Evolutionary conservation across 192 early-diverging fungal species (phyloP), one percentile per base, ranked within the genome.

Genomic region (Endogone sp.): DNA sequence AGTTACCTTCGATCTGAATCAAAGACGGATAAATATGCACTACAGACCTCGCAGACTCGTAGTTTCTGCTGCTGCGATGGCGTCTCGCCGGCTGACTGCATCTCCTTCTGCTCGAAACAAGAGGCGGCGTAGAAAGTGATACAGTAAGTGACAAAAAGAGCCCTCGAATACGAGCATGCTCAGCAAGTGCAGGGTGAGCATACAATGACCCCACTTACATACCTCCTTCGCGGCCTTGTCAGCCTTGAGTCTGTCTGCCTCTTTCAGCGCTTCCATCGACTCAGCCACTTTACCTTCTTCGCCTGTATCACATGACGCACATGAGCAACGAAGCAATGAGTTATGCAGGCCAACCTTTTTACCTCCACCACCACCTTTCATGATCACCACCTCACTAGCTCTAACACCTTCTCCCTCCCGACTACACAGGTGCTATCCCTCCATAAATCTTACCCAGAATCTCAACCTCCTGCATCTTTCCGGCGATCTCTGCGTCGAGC

Each of bases 11-110:
- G 61, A 72, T 86, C 82, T 29, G 74, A 79, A 56, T 86, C 84
- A 64, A 75, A 82, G 9, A 80, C 74, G 3, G 80, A 83, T 31
- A 86, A 69, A 70, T 78, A 82, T 25, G 84, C 82, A 55, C 78
- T 79, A 68, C 84, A 86, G 4, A 80, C 69, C 28, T 85, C 84
- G 70, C 84, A 86, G 3, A 86, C 84, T 3, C 84, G 82, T 20
- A 86, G 74, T 64, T 82, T 85, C 65, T 81, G 79, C 56, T 85
- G 82, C 64, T 85, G 84, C 25, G 79, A 81, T 31, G 71, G 80
- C 2, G 71, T 63, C 13, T 82, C 82, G n/a, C 54, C 37, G 9
- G 72, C 71, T 21, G 71, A 79, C 69, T 84, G 80, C 6, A 84
- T 56, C 58, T 84, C 83, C 61, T 71, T 63, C 78, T 83, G 49